Conservation (phyloP, 805 yeast species). For the Nakazawaea siamensis region DNA sequence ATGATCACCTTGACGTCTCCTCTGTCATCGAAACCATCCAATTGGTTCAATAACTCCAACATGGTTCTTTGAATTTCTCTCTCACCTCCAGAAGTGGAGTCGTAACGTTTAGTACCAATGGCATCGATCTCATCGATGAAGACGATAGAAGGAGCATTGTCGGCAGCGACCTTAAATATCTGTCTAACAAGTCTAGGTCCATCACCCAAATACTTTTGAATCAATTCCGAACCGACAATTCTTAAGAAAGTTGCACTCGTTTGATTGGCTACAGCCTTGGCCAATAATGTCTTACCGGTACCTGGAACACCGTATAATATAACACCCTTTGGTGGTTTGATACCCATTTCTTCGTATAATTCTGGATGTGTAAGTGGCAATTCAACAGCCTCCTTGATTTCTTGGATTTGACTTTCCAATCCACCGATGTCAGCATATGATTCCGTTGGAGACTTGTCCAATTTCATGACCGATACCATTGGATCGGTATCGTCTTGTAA, state of each 20-base stretch:
- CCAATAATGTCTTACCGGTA: constrained; percentile 91
- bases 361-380: constrained; percentile 95
- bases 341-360: constrained; percentile 96
- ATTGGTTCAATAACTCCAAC: constrained; percentile 90
- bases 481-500: constrained; percentile 97
- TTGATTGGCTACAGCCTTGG: constrained; percentile 97
- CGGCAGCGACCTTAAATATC: constrained; percentile 92
- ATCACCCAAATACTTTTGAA: constrained; percentile 95
- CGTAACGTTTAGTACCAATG: constrained; percentile 97
- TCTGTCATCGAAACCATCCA: constrained; percentile 95
- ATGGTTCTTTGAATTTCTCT: constrained; percentile 96
- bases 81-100: constrained; percentile 89
- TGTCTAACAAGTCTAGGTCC: constrained; percentile 95
- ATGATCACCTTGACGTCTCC: constrained; percentile 96
- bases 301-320: constrained; percentile 97
- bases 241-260: constrained; percentile 94
- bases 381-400: constrained; percentile 95
- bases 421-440: constrained; percentile 98
- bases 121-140: constrained; percentile 99
- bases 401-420: constrained; percentile 90
- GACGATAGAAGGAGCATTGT: constrained; percentile 96
- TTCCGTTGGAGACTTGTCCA: constrained; percentile 96
- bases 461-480: constrained; percentile 94
- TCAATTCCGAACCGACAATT: constrained; percentile 94
- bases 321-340: constrained; percentile 97